These are phyloP conservation scores for Hebeloma cylindrosporum DNA, from an alignment of 768 basidiomycete genomes.

Conservation along the genomic window DNA sequence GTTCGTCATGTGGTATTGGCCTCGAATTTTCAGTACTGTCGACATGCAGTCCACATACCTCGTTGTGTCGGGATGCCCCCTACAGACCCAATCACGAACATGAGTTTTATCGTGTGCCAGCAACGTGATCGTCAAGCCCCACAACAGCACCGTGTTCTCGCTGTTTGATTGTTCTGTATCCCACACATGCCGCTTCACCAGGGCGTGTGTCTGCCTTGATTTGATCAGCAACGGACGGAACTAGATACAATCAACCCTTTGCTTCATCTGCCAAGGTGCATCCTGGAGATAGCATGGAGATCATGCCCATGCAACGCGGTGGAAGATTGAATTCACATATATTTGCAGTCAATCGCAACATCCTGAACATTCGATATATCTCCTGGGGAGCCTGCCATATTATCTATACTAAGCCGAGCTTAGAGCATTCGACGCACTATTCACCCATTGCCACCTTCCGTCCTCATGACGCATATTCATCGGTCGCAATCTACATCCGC, in stretches of 20 bases:
- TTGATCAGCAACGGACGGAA: conserved; percentile 4
- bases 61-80: too few relatives aligned
- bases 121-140: conserved; percentile 19
- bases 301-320: conserved; percentile 31
- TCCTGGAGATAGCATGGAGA: conserved; percentile 30
- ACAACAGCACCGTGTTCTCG: conserved; percentile 18
- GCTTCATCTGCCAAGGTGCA: conserved; percentile 8
- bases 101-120: too few relatives aligned
- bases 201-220: conserved; percentile 22
- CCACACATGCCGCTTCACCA: conserved; percentile 8
- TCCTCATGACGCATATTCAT: conserved; percentile 3
- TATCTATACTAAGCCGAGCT: conserved; percentile 15
- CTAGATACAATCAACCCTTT: too few relatives aligned
- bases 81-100: too few relatives aligned
- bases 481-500: conserved; percentile 3
- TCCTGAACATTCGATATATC: conserved; percentile 7
- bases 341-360: conserved; percentile 12
- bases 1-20: background rate
- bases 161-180: conserved; percentile 3
- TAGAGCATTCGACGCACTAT: conserved; percentile 8
- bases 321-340: conserved; percentile 15
- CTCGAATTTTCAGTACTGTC: too few relatives aligned
- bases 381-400: conserved; percentile 19
- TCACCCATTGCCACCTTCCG: background rate
- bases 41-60: too few relatives aligned